Evolutionary conservation across 495 filamentous ascomycete species (phyloP), one percentile per base, ranked within the genome.

Genomic region (Hypoxylon fragiforme): DNA sequence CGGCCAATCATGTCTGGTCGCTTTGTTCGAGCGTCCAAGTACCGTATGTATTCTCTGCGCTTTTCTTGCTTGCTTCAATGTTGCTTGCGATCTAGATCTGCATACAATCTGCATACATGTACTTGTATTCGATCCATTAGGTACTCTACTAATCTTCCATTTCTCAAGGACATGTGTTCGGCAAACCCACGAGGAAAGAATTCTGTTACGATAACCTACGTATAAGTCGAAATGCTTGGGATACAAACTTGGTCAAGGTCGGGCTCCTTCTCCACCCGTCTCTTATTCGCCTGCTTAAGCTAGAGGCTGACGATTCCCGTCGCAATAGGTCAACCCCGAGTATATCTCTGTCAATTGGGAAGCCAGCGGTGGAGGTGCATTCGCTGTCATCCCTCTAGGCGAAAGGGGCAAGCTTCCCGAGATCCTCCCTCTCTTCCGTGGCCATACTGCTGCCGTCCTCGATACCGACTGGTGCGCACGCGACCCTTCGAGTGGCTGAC

Each of bases 341-440:
- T 96, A 95, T 66, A 81, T 98, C 40, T 85, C 94, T 1, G 91
- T 97, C 73, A 98, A 97, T 81, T 98, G 94, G 94, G 92, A 97
- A 75, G 85, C 94, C 28, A 87, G 91, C 70, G 94, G 94, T 66
- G 94, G 94, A 63, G 94, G 94, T 63, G 94, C 94, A 45, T 97
- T 98, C 64, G 95, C 94, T 35, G 92, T 98, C 42, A 92, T 98
- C 64, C 94, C 94, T 47, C 71, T 97, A 46, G 83, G 85, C 58
- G 91, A 97, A 74, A 84, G 83, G 36, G 94, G 94, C 44, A 86
- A 92, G 66, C 69, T 95, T 31, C 94, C 95, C 19, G 94, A 98
- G 69, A 87, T 88, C 64, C 88, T 97, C 60, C 95, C 94, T 40
- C 74, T 98, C 59, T 98, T 97, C 71, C 85, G 94, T 47, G 94